Conservation (phyloP, 75 land plant species). For the Pinus taeda region DNA sequence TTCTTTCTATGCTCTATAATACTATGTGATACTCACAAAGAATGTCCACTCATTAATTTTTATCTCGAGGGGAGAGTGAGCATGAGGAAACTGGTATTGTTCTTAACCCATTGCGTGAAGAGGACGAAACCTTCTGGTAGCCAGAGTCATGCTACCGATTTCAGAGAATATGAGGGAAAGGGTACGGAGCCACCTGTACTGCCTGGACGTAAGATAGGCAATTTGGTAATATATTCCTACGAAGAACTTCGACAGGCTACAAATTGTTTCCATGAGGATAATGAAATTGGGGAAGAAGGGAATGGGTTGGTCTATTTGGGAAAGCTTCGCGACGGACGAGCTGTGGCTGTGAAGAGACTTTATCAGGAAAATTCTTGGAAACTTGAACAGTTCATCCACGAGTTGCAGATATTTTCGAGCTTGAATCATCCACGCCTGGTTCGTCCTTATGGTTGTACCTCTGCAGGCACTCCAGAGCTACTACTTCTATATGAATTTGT, state of each 20-base stretch:
- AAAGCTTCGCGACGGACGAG: slow-evolving; percentile 15
- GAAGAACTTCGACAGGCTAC: slow-evolving; percentile 10
- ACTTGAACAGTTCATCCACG: slow-evolving; percentile 18
- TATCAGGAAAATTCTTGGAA: slow-evolving; percentile 2
- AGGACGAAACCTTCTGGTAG: background rate
- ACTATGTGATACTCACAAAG: no score
- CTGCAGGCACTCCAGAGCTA: background rate
- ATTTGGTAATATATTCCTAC: background rate
- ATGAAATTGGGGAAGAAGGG: slow-evolving; percentile 14
- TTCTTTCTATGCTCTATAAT: no score
- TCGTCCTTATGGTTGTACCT: slow-evolving; percentile 1
- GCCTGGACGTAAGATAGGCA: background rate
- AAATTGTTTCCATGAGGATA: slow-evolving; percentile 11
- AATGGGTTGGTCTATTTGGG: slow-evolving; percentile 27
- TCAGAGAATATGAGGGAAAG: background rate
- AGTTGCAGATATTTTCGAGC: slow-evolving; percentile 12
- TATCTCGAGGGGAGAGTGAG: no score
- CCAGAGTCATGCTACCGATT: background rate
- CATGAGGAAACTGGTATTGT: no score
- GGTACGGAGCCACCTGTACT: background rate
- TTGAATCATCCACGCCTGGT: slow-evolving; percentile 15
- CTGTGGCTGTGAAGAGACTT: slow-evolving; percentile 14
- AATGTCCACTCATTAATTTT: no score
- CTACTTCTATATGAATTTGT: background rate
- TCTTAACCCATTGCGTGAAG: background rate